Base-by-base conservation (phyloP, 1,284 basidiomycete genomes). In the Neolentinus lepideus region DNA sequence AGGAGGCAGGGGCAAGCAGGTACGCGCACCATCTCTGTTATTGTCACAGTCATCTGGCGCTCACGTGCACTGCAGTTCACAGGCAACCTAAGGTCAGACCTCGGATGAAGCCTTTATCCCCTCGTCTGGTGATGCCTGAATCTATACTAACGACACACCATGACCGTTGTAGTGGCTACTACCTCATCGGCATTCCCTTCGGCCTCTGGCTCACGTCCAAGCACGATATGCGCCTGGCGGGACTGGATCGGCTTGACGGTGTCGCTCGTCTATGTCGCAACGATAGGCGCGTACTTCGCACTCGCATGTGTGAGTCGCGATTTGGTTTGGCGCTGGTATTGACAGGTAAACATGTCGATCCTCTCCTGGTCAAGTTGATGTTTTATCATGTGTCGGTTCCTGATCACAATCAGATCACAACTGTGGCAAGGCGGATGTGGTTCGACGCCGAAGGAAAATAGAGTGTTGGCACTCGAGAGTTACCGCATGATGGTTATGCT, bases 1-100 rank as follows among this genome's bases (percentile, higher is more conserved):
- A 0, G 80, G 79, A 12, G 90, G 92, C 2, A 74, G 83, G 25
- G 92, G 92, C 1, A 86, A 88, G 68, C 86, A 86, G 68, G 79
- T 76, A 54, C 4, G 69, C 57, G n/a, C 52, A 14, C 2, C 47
- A 43, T 54, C 48, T 12, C 53, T 38, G 31, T 54, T 51, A 35
- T 21, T 51, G 31, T 31, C 53, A 22, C 26, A 3, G 22, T 50
- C 27, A 26, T 50, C 6, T 50, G 21, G 21, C 10, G 12, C 53
- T 45, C 22, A 45, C 53, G 10, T 24, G 25, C 9, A 51, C 2
- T 51, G 21, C 53, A 86, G 76, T 77, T 81, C 56, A 75, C 79
- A 1, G 85, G 86, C 33, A 88, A 88, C 63, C 69, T 87, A 4
- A 80, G 76, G 82, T 79, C 61, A 59, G 69, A 62, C 14, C 45